Evolutionary conservation across 345 rosid species (phyloP), one percentile per base, ranked within the genome.

Genomic region (Toxicodendron radicans): DNA sequence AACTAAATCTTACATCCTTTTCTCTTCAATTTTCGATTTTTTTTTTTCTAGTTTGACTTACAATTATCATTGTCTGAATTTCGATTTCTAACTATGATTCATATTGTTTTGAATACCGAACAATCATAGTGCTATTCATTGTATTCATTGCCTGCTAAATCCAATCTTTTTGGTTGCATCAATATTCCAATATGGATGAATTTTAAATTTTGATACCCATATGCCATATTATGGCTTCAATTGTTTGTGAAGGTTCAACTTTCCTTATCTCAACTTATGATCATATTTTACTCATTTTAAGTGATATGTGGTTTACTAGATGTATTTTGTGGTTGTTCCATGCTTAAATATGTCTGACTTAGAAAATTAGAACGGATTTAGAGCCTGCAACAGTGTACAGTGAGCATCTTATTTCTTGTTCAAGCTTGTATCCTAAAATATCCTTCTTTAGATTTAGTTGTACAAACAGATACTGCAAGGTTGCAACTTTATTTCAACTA

Each of bases 241-340:
- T 49, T 18, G 20, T 43, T 64, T 23, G 45, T 20, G 27, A 21
- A 64, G 68, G 18, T 20, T 17, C 51, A 11, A 18, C 51, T 3
- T 27, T 64, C 49, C 2, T n/a, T 64, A 41, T 64, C 68, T 64
- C 52, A 49, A 41, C 32, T 64, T 64, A 27, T n/a, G 38, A 64
- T 64, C 32, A 20, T 20, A 21, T 38, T 38, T 38, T 38, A 27
- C 30, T 27, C 30, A 27, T 27, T 27, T 27, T 27, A 27, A 2
- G 30, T 27, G 30, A 27, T 27, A 27, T 0, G 43, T 38, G 43
- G 43, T 38, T 38, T 38, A 38, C 8, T 38, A 7, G 7, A 38
- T 38, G 43, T 38, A 5, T 38, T 38, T 38, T 38, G 43, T 38
- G 43, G 43, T 38, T 38, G 43, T 38, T 38, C 43, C 43, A 38